Percentiles rank a stretch among this genome's conserved stretches.
Conservation (phyloP, 306 rosid genomes). For the Oxytropis ochrocephala region DNA sequence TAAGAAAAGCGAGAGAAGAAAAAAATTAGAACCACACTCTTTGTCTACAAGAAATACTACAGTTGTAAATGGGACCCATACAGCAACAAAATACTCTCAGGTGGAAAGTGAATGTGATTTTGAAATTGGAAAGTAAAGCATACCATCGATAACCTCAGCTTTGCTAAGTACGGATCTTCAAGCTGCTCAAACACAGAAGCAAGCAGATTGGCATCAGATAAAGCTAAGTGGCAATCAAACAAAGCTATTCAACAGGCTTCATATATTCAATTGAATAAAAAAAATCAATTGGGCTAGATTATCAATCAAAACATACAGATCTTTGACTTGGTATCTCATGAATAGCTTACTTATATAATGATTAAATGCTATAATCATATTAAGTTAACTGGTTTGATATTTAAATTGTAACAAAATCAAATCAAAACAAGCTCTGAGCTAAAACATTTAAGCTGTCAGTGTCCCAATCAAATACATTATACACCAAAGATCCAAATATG, state of each 20-base stretch:
- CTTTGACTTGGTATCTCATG: not conserved
- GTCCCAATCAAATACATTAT: not conserved
- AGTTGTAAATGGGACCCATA: conserved; percentile 13
- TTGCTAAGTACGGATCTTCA: conserved; percentile 10
- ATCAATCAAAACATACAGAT: not conserved
- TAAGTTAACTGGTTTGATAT: not conserved
- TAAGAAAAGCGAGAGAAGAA: not conserved
- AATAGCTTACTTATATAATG: not conserved
- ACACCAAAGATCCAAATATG: not conserved
- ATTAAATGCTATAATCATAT: not conserved
- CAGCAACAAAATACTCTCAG: not conserved
- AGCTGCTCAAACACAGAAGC: conserved; percentile 21
- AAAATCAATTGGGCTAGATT: not conserved
- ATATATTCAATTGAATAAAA: not conserved
- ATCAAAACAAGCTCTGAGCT: not conserved
- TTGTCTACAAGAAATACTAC: not conserved
- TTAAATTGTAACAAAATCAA: not conserved
- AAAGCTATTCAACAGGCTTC: not conserved
- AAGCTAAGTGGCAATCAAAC: not conserved
- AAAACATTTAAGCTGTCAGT: not conserved
- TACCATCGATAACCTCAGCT: conserved; percentile 32
- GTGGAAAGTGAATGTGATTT: not conserved
- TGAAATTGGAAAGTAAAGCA: conserved; percentile 9
- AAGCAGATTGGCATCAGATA: not conserved
- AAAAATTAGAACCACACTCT: not conserved